phyloP scores from a whole-genome alignment of 2,329 filamentous ascomycete genomes.

The Apiospora marii region DNA sequence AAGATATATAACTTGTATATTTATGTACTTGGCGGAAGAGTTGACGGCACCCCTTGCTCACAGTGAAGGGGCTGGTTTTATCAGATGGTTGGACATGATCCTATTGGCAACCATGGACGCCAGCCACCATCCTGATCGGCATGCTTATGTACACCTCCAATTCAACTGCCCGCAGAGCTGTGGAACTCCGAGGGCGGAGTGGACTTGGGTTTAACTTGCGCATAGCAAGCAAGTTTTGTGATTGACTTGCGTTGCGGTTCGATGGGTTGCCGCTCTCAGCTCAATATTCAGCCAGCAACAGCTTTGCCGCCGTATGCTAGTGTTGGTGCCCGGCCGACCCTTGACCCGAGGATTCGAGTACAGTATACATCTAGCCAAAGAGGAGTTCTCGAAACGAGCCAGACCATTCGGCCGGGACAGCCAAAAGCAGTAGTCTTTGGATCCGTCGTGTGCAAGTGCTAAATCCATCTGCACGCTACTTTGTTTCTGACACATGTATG shows the following conservation, averaged over 20 bases:
- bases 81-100: neutral
- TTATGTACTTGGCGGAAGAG: neutral
- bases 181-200: constrained; percentile 7
- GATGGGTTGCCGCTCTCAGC: neutral
- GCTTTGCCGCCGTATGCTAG: neutral
- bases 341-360: neutral
- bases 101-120: neutral
- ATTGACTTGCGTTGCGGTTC: neutral
- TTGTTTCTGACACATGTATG: constrained; percentile 10
- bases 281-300: neutral
- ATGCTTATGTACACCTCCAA: neutral
- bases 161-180: neutral
- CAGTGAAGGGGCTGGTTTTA: neutral
- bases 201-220: neutral
- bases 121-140: neutral
- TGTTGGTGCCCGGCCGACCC: neutral
- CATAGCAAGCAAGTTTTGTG: neutral
- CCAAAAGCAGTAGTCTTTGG: neutral
- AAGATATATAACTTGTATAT: no score
- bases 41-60: neutral
- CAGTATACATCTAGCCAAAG: neutral
- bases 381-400: neutral
- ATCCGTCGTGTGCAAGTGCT: neutral
- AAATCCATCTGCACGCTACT: neutral
- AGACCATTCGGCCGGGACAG: constrained; percentile 4